Evolutionary conservation across 1,284 basidiomycete genomes (phyloP), one percentile per base, ranked within the genome.

Genomic region (Moesziomyces parantarcticus): DNA sequence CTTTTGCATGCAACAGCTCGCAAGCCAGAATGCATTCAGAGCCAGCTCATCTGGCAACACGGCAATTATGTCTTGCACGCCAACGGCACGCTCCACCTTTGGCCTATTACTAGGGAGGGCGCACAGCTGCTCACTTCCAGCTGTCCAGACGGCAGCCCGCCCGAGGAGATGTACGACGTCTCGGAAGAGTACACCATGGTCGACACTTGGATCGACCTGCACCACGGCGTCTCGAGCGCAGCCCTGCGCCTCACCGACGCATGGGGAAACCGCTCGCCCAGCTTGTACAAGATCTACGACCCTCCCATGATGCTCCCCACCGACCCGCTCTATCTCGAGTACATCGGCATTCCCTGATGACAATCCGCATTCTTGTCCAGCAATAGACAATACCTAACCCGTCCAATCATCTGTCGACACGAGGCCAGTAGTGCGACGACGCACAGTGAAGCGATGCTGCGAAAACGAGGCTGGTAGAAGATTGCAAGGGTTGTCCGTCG

Each of bases 31-130:
- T 84, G 83, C 62, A 77, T 78, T 23, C 69, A 64, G 34, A 69
- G 69, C 8, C 71, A 79, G 43, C 70, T 84, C 22, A 65, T 83
- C 46, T 84, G 80, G 80, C 83, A 84, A 59, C 83, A 84, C 55
- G 83, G 83, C 42, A 76, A 64, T 56, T 83, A 78, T 60, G 59
- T 65, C 4, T 61, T 81, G 14, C 68, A 77, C 63, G 3, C 48
- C 25, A 80, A 83, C 50, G 69, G 69, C 10, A 72, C 69, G 5
- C 59, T 72, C 1, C 58, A 62, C 18, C 63, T 72, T 49, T 59
- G 54, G 36, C 69, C 69, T 2, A 67, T 72, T 49, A 14, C 69
- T 5, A 40, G 69, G 11, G 69, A 72, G 47, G 69, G 69, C 18
- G 69, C 69, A 8, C 69, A 72, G 29, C 58, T 72, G 11, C 56